Evolutionary conservation across 1,284 basidiomycete genomes (phyloP).

Genomic region (Thecaphora thlaspeos): DNA sequence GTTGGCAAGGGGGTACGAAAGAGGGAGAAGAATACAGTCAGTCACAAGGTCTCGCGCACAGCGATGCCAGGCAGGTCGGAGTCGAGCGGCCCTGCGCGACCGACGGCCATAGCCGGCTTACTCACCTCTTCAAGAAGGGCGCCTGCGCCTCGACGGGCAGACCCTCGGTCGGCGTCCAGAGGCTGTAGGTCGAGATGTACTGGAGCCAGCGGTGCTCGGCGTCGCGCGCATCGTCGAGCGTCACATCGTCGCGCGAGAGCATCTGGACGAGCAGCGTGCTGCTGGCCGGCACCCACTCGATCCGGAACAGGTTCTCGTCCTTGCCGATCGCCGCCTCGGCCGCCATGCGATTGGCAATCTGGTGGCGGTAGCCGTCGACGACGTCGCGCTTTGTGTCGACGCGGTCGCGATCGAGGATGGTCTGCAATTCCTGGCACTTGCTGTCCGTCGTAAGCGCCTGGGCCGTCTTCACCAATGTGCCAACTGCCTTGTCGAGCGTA

Average conservation of each 20-base stretch:
- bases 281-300: conserved; percentile 75
- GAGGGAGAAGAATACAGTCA: too few relatives aligned
- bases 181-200: conserved; percentile 80
- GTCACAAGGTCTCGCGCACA: too few relatives aligned
- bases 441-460: conserved; percentile 76
- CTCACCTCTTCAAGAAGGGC: conserved; percentile 48
- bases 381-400: conserved; percentile 53
- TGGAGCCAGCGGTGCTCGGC: conserved; percentile 80
- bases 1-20: too few relatives aligned
- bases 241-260: conserved; percentile 83
- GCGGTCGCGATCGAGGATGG: conserved; percentile 66
- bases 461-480: conserved; percentile 60
- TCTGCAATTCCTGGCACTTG: conserved; percentile 80
- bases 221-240: conserved; percentile 79
- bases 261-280: conserved; percentile 79
- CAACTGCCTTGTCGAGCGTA: conserved; percentile 88
- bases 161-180: conserved; percentile 56
- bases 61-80: too few relatives aligned
- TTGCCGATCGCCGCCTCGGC: conserved; percentile 79
- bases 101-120: background rate
- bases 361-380: conserved; percentile 72
- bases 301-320: conserved; percentile 87
- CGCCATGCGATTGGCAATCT: conserved; percentile 77
- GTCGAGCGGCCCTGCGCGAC: too few relatives aligned
- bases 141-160: conserved; percentile 44